A percentile compares a stretch with the other conserved stretches of the same genome.
These are phyloP conservation scores for Candida nitratophila DNA, from an alignment of 805 yeast species.

Conservation along the genomic window DNA sequence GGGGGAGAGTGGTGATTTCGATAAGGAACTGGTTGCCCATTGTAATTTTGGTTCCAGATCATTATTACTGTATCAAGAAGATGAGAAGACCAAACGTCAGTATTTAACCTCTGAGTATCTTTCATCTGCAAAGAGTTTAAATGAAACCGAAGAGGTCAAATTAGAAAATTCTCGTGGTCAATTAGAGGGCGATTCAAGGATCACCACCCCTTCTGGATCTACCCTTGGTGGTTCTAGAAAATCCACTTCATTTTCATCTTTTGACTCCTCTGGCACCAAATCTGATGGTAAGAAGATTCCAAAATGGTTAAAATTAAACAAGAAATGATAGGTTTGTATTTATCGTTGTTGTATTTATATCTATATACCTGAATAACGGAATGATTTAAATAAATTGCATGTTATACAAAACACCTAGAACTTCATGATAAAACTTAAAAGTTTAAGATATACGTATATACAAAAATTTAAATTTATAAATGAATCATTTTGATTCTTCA, in stretches of 20 bases:
- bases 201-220: no score
- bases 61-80: constrained; percentile 15
- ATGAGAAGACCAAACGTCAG: constrained; percentile 9
- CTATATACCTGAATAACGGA: no score
- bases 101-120: constrained; percentile 18
- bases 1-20: constrained; percentile 12
- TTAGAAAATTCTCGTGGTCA: constrained; percentile 10
- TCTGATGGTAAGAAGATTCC: constrained; percentile 16
- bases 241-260: neutral
- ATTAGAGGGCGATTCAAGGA: neutral
- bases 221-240: neutral
- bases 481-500: neutral
- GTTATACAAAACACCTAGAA: no score
- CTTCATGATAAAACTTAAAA: no score
- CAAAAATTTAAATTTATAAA: no score
- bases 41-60: constrained; percentile 34
- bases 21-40: constrained; percentile 27
- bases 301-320: constrained; percentile 27
- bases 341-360: no score
- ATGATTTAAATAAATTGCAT: no score
- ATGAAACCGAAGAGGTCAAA: constrained; percentile 19
- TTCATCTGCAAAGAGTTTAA: constrained; percentile 15
- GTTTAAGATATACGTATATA: no score
- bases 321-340: constrained; percentile 11
- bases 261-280: neutral